Evolutionary conservation across 148 eudicot species (phyloP).

Genomic region (Silene uniflora): DNA sequence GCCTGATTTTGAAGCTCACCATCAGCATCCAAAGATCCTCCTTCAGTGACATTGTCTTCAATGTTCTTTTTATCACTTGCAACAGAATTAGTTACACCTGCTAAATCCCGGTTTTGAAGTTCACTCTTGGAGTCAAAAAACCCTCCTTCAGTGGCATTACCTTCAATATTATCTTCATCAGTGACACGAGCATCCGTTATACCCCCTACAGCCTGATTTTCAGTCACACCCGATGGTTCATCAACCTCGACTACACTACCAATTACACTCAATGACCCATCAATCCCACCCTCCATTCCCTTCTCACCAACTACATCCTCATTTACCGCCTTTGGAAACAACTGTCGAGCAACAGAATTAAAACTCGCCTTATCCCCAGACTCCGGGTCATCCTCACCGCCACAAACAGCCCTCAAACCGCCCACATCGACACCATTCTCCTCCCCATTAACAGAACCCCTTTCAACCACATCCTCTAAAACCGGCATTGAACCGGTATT

Average conservation of each 20-base stretch:
- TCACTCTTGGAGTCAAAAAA: neutral
- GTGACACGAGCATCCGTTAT: too few relatives aligned
- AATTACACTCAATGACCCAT: neutral
- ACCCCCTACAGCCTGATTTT: neutral
- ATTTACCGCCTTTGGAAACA: conserved; percentile 1
- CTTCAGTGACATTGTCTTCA: conserved; percentile 3
- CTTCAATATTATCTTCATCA: neutral
- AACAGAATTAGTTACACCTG: neutral
- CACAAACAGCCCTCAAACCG: neutral
- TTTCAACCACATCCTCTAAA: neutral
- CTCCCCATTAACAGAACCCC: neutral
- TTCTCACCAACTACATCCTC: conserved; percentile 4
- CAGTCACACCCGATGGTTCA: neutral
- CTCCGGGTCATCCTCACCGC: conserved; percentile 3
- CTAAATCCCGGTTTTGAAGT: neutral
- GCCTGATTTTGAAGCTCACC: conserved; percentile 7
- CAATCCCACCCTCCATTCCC: neutral
- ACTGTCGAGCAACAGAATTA: neutral
- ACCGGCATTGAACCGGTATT: neutral
- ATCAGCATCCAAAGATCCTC: neutral
- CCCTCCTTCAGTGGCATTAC: conserved; percentile 2
- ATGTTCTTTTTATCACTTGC: neutral
- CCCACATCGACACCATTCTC: neutral
- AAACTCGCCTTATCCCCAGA: conserved; percentile 5
- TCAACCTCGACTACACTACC: conserved; percentile 3